Evolutionary conservation across 257 asterid species (phyloP).

Genomic region (Solanum tacnaense): DNA sequence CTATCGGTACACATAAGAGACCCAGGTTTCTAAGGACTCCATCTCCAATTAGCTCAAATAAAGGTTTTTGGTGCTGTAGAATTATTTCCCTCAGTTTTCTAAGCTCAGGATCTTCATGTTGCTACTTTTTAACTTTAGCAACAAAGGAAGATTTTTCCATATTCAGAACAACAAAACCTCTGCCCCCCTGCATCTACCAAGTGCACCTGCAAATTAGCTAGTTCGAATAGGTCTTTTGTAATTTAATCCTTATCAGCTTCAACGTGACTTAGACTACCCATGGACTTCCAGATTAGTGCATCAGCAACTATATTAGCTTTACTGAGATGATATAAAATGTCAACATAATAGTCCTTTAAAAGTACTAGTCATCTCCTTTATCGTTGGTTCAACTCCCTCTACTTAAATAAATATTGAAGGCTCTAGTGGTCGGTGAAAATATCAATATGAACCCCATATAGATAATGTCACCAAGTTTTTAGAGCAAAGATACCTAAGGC

Average conservation of each 20-base stretch:
- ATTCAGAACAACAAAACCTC: too few relatives aligned
- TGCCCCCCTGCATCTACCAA: not conserved
- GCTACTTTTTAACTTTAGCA: rapidly evolving
- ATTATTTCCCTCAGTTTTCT: too few relatives aligned
- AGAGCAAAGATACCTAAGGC: too few relatives aligned
- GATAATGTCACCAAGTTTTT: not conserved
- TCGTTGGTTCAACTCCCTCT: not conserved
- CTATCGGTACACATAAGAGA: too few relatives aligned
- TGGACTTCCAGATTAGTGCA: not conserved
- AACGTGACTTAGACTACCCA: not conserved
- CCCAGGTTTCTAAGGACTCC: too few relatives aligned
- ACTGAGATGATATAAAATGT: too few relatives aligned
- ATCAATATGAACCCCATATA: not conserved
- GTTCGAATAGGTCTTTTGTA: too few relatives aligned
- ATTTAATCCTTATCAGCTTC: not conserved
- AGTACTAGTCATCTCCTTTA: not conserved
- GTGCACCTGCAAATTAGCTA: not conserved
- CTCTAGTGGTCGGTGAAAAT: not conserved
- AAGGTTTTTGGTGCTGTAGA: too few relatives aligned
- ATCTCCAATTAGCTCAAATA: too few relatives aligned
- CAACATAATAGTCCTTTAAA: not conserved
- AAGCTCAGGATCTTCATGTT: too few relatives aligned
- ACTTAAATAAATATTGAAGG: not conserved
- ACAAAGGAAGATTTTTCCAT: too few relatives aligned
- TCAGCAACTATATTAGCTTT: not conserved